Conservation (phyloP, 495 filamentous ascomycete genomes). For the Penicillium lividum region DNA sequence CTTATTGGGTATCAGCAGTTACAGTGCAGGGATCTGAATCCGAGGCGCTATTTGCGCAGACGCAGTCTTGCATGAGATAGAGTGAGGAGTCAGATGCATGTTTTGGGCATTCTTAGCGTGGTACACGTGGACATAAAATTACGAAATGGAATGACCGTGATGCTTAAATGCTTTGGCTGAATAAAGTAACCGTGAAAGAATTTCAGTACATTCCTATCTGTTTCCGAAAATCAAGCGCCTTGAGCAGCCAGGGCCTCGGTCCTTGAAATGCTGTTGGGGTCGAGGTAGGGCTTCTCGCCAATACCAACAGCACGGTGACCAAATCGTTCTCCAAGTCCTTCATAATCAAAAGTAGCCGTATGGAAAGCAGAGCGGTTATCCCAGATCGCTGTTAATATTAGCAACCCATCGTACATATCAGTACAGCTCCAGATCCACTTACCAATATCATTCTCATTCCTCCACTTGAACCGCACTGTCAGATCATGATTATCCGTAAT, state of each 20-base stretch:
- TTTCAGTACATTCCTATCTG: not conserved
- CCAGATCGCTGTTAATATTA: slow-evolving; percentile 61
- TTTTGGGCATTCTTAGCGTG: not conserved
- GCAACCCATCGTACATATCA: not conserved
- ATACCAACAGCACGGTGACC: slow-evolving; percentile 62
- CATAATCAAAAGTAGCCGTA: slow-evolving; percentile 68
- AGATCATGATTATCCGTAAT: slow-evolving; percentile 74
- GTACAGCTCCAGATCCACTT: not conserved
- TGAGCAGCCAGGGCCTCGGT: slow-evolving; percentile 32
- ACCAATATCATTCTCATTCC: slow-evolving; percentile 55
- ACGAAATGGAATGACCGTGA: slow-evolving; percentile 30
- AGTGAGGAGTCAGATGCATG: slow-evolving; percentile 3
- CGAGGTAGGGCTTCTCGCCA: slow-evolving; percentile 68
- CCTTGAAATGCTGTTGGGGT: slow-evolving; percentile 40
- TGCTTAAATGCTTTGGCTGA: not conserved
- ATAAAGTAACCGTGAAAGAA: not conserved
- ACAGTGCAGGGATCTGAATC: not conserved
- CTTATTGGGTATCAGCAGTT: not conserved
- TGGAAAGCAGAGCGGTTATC: slow-evolving; percentile 73
- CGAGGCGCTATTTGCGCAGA: not conserved
- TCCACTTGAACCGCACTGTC: slow-evolving; percentile 69
- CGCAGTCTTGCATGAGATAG: not conserved
- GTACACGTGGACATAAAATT: slow-evolving; percentile 15
- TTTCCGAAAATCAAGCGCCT: not conserved
- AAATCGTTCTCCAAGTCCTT: slow-evolving; percentile 60